These are phyloP conservation scores for Hypoxylon lienhwacheense DNA, from an alignment of 495 filamentous ascomycete genomes.

Conservation along the genomic window DNA sequence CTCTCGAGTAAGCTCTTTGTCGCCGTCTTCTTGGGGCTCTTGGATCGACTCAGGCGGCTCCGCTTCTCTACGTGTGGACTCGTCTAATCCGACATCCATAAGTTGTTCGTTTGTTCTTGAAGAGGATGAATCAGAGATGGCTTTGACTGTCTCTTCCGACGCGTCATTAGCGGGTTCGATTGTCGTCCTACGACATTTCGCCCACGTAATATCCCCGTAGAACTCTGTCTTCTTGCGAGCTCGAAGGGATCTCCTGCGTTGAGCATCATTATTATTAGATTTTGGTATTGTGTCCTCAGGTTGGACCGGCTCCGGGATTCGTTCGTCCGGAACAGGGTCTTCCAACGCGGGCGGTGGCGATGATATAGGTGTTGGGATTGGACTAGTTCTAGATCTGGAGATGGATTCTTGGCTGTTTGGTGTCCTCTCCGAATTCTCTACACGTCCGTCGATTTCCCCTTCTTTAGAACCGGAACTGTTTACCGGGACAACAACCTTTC, in stretches of 20 bases:
- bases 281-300: not conserved
- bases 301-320: not conserved
- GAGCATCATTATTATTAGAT: not conserved
- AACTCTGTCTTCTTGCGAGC: slow-evolving; percentile 20
- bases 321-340: slow-evolving; percentile 1
- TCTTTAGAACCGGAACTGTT: not conserved
- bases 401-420: not conserved
- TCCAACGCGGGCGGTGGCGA: not conserved
- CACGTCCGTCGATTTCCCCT: not conserved
- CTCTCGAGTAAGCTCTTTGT: not conserved
- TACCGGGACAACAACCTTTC: slow-evolving; percentile 1
- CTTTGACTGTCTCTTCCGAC: not conserved
- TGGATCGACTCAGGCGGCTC: not conserved
- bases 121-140: not conserved
- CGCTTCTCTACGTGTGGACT: not conserved
- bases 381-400: not conserved
- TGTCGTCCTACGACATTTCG: not conserved
- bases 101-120: not conserved
- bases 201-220: slow-evolving; percentile 13
- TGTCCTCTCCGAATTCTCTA: not conserved
- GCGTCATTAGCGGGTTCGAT: not conserved
- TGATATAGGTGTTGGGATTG: not conserved
- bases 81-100: not conserved
- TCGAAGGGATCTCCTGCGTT: slow-evolving; percentile 8
- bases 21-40: not conserved